Base-by-base conservation (phyloP, 352 stramenopile genomes). In the Globisporangium paddicum region DNA sequence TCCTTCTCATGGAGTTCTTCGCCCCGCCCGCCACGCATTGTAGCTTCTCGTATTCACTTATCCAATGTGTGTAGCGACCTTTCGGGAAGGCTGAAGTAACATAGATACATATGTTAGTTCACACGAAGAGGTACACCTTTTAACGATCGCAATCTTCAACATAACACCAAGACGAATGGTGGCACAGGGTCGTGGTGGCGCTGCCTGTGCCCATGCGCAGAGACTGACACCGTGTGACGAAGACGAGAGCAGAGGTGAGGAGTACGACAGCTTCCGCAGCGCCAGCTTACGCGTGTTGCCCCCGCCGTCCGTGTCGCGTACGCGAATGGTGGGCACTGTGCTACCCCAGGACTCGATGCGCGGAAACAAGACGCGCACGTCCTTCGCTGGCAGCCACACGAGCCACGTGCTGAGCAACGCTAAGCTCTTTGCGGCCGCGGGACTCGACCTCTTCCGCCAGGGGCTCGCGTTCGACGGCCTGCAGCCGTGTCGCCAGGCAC, bases 401-500 rank as follows among this genome's bases (percentile, higher is more conserved):
- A 53, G 38, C 3, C 46, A 23, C 9, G 16, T 23, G 46, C 16
- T 28, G 7, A 56, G 58, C 55, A 56, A 55, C 44, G 38, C 42
- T 21, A 62, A 53, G 38, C 68, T 84, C 25, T 63, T 90, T 19
- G 80, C 80, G 0, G 66, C 69, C n/a, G 80, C 77, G 2, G 80
- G 80, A 0, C 70, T 76, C 34, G 74, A 87, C 23, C 78, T 90
- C 56, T 88, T 90, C 54, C 75, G 80, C 38, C 60, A 81, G 21
- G 74, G 80, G 1, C 65, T 90, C 38, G 64, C 71, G 51, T 72
- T 86, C 47, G 71, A 87, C 41, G 72, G 70, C 42, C 44, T 79
- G 49, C 68, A 69, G n/a, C 66, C 78, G 26, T 64, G 60, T 19
- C 65, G 60, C 4, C 61, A 65, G 18, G 71, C 69, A 38, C 63